A percentile compares a stretch with the other conserved stretches of the same genome.
Evolutionary conservation across 345 rosid genomes (phyloP).

Genomic region (Camelina sativa): DNA sequence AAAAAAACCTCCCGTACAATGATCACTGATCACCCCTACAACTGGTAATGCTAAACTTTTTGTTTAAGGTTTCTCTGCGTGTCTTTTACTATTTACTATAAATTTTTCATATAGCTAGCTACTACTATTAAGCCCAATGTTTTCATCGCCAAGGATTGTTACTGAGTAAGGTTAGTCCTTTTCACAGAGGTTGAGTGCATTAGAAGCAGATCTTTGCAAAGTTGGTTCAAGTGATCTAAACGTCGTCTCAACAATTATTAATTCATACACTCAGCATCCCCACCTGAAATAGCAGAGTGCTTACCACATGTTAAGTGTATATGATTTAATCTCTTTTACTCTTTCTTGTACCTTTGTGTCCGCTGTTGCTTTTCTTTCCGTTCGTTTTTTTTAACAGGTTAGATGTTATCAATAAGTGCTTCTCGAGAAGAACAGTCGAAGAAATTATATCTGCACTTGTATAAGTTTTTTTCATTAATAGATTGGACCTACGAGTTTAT

Average conservation of each 20-base stretch:
- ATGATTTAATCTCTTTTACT: neutral
- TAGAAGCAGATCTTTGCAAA: slow-evolving; percentile 63
- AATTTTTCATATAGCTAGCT: neutral
- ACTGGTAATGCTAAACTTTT: neutral
- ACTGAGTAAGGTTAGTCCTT: slow-evolving; percentile 31
- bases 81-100: neutral
- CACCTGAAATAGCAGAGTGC: slow-evolving; percentile 63
- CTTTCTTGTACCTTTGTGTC: neutral
- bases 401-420: slow-evolving; percentile 77
- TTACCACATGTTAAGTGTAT: slow-evolving; percentile 56
- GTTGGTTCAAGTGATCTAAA: slow-evolving; percentile 57
- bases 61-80: neutral
- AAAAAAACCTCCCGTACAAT: too few relatives aligned
- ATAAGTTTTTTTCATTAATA: slow-evolving; percentile 44
- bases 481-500: neutral
- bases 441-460: slow-evolving; percentile 77
- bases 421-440: slow-evolving; percentile 71
- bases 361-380: slow-evolving; percentile 19
- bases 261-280: slow-evolving; percentile 60
- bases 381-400: slow-evolving; percentile 67
- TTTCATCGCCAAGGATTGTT: slow-evolving; percentile 14
- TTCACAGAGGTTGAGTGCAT: slow-evolving; percentile 58
- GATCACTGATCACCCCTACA: too few relatives aligned
- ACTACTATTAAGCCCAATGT: slow-evolving; percentile 6
- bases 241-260: slow-evolving; percentile 56